Percentiles rank a stretch among this genome's conserved stretches.
phyloP scores from a whole-genome alignment of 148 eudicot genomes.

The Vaccinium corymbosum region DNA sequence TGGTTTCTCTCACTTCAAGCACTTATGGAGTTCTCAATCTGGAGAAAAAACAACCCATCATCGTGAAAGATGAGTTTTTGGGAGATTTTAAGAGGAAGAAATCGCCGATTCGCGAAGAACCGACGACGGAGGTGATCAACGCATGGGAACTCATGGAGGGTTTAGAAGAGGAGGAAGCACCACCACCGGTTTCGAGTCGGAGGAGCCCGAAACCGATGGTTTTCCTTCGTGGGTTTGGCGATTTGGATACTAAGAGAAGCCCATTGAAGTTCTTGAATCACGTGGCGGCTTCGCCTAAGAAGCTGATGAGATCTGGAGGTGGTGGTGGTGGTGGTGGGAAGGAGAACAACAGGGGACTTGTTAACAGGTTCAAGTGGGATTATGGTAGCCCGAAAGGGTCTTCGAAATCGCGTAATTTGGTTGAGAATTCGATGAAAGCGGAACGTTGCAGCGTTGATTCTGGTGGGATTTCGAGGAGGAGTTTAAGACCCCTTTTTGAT shows the following conservation, averaged over 20 bases:
- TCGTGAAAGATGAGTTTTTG: background rate
- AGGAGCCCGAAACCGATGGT: slow-evolving; percentile 42
- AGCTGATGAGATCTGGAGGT: slow-evolving; percentile 34
- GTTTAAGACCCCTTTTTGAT: slow-evolving; percentile 66
- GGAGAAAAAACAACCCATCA: slow-evolving; percentile 25
- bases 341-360: slow-evolving; percentile 36
- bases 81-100: slow-evolving; percentile 23
- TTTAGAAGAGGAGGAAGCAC: slow-evolving; percentile 49
- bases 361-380: slow-evolving; percentile 19
- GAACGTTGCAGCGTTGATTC: slow-evolving; percentile 34
- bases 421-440: slow-evolving; percentile 25
- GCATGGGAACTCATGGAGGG: slow-evolving; percentile 88
- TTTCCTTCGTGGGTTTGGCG: slow-evolving; percentile 34
- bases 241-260: slow-evolving; percentile 25
- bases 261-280: slow-evolving; percentile 57
- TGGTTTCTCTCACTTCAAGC: slow-evolving; percentile 81
- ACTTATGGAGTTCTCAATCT: slow-evolving; percentile 78
- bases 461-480: slow-evolving; percentile 41
- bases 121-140: slow-evolving; percentile 53
- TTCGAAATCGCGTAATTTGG: slow-evolving; percentile 33
- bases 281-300: slow-evolving; percentile 49
- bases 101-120: slow-evolving; percentile 33
- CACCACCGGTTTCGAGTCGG: slow-evolving; percentile 23
- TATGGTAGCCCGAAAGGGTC: slow-evolving; percentile 51
- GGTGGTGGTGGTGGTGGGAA: slow-evolving; percentile 19